These are phyloP conservation scores for Phoenix dactylifera DNA, from an alignment of 176 grass and related monocot species.

Conservation along the genomic window DNA sequence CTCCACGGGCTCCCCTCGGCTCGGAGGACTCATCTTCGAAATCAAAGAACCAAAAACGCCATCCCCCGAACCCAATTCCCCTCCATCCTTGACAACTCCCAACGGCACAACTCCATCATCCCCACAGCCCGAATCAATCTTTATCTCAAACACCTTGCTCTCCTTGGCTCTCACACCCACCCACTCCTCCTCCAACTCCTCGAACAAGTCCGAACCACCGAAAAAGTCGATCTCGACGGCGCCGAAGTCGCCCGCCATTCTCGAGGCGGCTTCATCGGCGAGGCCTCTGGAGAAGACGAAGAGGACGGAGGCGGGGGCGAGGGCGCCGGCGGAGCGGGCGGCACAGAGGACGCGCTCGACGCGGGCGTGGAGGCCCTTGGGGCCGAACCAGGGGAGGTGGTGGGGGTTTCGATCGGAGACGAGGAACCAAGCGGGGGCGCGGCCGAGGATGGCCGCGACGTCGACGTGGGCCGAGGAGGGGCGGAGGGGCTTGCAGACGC, in stretches of 20 bases:
- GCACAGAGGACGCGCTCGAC: constrained; percentile 28
- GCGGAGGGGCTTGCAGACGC: constrained; percentile 32
- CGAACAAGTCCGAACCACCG: constrained; percentile 26
- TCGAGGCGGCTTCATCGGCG: constrained; percentile 22
- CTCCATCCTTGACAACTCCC: background rate
- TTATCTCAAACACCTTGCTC: constrained; percentile 55
- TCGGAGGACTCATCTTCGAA: constrained; percentile 25
- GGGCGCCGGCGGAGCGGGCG: constrained; percentile 29
- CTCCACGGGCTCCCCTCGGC: constrained; percentile 25
- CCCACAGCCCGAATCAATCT: constrained; percentile 9
- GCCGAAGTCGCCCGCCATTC: constrained; percentile 41
- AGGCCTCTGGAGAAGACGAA: constrained; percentile 74
- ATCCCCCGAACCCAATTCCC: constrained; percentile 16
- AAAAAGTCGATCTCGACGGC: constrained; percentile 53
- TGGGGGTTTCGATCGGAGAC: constrained; percentile 72
- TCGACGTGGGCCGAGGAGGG: constrained; percentile 36
- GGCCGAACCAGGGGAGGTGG: constrained; percentile 35
- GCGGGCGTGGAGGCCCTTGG: constrained; percentile 33
- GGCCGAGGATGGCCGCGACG: constrained; percentile 52
- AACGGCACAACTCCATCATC: background rate
- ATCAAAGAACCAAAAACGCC: constrained; percentile 28
- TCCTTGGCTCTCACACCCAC: constrained; percentile 29
- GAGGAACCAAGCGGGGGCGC: constrained; percentile 49
- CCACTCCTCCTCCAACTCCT: constrained; percentile 47
- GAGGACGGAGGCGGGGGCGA: constrained; percentile 53